Conservation (phyloP, 2,329 filamentous ascomycete species). For the Aureobasidium sp. region DNA sequence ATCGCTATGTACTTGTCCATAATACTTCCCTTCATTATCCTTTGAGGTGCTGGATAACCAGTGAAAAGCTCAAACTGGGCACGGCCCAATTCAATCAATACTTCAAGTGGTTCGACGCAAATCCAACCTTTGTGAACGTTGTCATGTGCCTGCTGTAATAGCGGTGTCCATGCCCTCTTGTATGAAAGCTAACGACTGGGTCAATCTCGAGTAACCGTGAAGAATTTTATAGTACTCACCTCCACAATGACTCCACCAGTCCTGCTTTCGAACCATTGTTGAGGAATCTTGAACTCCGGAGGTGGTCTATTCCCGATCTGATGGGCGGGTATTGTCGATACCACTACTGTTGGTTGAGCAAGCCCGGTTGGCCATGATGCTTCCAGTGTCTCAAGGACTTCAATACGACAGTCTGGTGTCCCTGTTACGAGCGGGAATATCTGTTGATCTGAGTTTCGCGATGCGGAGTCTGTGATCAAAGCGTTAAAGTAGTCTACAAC, state of each 20-base stretch:
- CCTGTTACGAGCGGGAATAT: conserved; percentile 4
- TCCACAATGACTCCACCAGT: conserved; percentile 69
- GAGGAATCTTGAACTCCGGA: conserved; percentile 63
- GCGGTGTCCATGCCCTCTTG: conserved; percentile 63
- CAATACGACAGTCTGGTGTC: conserved; percentile 34
- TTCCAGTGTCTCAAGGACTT: conserved; percentile 52
- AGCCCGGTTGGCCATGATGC: conserved; percentile 60
- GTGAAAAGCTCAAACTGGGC: conserved; percentile 79
- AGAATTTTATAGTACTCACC: conserved; percentile 43
- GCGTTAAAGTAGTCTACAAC: conserved; percentile 65
- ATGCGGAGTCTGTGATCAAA: conserved; percentile 31
- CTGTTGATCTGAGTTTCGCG: conserved; percentile 3
- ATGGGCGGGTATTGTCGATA: conserved; percentile 70
- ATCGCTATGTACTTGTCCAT: conserved; percentile 35
- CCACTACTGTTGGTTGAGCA: conserved; percentile 63
- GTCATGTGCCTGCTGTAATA: conserved; percentile 60
- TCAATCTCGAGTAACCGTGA: too few species aligned
- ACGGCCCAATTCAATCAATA: conserved; percentile 71
- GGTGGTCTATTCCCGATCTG: conserved; percentile 56
- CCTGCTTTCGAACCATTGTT: conserved; percentile 62
- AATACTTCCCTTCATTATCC: conserved; percentile 59
- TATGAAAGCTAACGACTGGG: conserved; percentile 53
- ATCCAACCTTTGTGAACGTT: conserved; percentile 61
- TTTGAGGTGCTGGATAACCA: conserved; percentile 61
- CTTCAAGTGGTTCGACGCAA: conserved; percentile 66